Evolutionary conservation across 768 basidiomycete species (phyloP).

Genomic region (Gloeopeniophorella convolvens): DNA sequence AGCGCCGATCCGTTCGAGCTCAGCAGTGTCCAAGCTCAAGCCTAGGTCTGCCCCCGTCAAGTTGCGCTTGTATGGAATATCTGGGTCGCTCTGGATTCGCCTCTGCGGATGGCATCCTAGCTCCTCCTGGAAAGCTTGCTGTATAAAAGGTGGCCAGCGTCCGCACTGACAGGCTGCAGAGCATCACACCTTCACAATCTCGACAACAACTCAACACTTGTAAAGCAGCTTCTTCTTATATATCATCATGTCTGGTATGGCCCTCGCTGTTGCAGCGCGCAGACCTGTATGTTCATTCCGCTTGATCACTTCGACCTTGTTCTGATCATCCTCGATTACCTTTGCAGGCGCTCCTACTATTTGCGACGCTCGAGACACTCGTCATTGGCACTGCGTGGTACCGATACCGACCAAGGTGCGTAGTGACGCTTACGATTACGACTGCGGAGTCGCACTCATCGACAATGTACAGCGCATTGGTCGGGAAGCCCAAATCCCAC

Average conservation of each 20-base stretch:
- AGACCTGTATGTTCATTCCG: conserved; percentile 22
- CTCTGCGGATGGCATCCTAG: too few species aligned
- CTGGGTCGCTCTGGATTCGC: too few species aligned
- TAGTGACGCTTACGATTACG: neutral
- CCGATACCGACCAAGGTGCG: conserved; percentile 25
- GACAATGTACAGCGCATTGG: neutral
- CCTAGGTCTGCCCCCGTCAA: too few species aligned
- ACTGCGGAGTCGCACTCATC: neutral
- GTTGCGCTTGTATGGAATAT: too few species aligned
- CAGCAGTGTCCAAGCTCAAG: too few species aligned
- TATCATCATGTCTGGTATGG: neutral
- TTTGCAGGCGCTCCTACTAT: conserved; percentile 24
- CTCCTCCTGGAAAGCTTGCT: too few species aligned
- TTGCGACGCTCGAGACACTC: conserved; percentile 22
- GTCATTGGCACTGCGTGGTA: conserved; percentile 22
- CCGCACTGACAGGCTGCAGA: too few species aligned
- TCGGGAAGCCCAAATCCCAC: conserved; percentile 5
- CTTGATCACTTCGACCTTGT: neutral
- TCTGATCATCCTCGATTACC: neutral
- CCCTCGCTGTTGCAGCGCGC: conserved; percentile 17
- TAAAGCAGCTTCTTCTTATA: neutral
- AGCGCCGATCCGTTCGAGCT: too few species aligned
- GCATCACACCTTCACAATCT: neutral
- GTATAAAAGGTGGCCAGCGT: too few species aligned
- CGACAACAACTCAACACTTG: neutral